A percentile compares a stretch with the other conserved stretches of the same genome.
These are phyloP conservation scores for Penicillium freii DNA, from an alignment of 2,329 filamentous ascomycete species.

Conservation along the genomic window DNA sequence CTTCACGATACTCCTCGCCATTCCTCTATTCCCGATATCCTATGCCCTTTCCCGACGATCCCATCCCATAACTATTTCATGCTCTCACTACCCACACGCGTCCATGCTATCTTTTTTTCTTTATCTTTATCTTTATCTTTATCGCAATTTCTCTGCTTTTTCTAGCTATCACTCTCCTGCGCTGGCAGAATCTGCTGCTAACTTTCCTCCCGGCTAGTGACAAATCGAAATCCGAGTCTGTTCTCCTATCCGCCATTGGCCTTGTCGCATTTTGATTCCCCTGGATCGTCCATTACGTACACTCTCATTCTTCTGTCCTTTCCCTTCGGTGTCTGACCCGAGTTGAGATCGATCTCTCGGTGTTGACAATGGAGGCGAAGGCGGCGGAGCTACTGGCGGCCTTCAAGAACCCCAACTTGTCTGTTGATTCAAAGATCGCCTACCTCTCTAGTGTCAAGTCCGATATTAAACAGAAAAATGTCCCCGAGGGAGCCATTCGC, in stretches of 20 bases:
- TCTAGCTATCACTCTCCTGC: background rate
- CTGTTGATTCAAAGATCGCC: constrained; percentile 68
- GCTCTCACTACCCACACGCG: background rate
- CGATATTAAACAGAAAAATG: constrained; percentile 87
- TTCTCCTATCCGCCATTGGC: background rate
- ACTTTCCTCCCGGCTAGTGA: background rate
- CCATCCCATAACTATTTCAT: background rate
- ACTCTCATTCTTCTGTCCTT: constrained; percentile 18
- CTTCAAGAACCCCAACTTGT: constrained; percentile 62
- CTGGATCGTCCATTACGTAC: constrained; percentile 4
- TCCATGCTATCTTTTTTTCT: background rate
- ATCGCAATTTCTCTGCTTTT: background rate
- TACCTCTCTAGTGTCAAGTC: constrained; percentile 76
- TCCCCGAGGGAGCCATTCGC: constrained; percentile 68
- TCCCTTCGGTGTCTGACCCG: constrained; percentile 14
- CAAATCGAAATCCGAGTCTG: background rate
- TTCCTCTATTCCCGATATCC: background rate
- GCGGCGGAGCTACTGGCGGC: constrained; percentile 53
- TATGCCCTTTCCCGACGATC: background rate
- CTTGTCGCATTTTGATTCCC: background rate
- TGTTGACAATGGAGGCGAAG: constrained; percentile 55
- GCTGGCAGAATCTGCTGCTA: background rate
- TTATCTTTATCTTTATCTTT: too few species aligned
- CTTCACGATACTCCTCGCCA: background rate
- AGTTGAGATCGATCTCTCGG: constrained; percentile 7